Percentiles rank a stretch among this genome's conserved stretches.
These are phyloP conservation scores for Sporothrix dimorphospora DNA, from an alignment of 2,329 filamentous ascomycete genomes.

Conservation along the genomic window DNA sequence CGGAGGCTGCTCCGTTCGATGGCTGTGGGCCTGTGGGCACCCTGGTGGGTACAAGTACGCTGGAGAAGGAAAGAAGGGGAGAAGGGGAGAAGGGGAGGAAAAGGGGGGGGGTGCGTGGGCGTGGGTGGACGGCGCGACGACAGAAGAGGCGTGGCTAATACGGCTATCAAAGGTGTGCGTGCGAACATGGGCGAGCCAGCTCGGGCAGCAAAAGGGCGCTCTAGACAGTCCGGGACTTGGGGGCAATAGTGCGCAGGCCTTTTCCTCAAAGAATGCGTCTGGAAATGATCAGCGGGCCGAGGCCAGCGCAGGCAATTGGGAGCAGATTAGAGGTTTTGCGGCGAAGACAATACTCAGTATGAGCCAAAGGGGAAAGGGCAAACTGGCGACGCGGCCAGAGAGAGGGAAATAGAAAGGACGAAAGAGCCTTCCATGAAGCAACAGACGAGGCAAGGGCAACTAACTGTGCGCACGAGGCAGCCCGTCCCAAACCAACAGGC, in stretches of 20 bases:
- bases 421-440: not conserved
- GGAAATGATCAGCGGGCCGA: slow-evolving; percentile 19
- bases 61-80: not conserved
- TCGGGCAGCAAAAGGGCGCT: not conserved
- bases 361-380: not conserved
- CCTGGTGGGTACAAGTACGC: not conserved
- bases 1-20: slow-evolving; percentile 16
- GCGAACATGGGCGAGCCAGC: too few relatives aligned
- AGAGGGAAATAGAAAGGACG: not conserved
- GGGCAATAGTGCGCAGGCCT: not conserved
- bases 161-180: too few relatives aligned
- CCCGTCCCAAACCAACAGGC: not conserved
- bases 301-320: not conserved
- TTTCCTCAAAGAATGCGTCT: not conserved
- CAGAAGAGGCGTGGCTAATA: too few relatives aligned
- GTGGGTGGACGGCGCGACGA: not conserved
- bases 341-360: not conserved
- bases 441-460: not conserved
- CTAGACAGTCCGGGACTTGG: not conserved
- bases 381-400: not conserved
- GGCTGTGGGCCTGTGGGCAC: not conserved
- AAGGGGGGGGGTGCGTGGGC: not conserved
- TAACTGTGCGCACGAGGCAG: too few relatives aligned
- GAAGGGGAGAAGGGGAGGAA: not conserved
- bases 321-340: not conserved